Evolutionary conservation across 1,139 yeast species (phyloP), one percentile per base, ranked within the genome.

Genomic region (Blastobotrys indianensis): DNA sequence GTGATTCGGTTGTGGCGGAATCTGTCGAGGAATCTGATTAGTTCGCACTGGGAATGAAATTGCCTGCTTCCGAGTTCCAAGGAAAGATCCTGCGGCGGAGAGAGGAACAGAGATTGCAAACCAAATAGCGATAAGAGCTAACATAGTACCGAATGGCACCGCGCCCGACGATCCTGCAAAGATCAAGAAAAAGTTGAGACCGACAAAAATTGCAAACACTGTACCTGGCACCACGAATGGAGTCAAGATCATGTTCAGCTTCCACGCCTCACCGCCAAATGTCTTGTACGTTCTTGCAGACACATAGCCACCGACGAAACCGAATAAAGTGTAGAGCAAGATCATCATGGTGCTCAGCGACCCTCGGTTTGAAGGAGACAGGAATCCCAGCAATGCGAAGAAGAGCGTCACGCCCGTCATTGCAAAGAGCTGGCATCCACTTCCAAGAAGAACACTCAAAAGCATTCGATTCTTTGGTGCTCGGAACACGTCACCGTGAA

Each of bases 351-450:
- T 92, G 4, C 94, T 78, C 55, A 92, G 75, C 1, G 97, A 82
- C 32, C 98, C 98, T 69, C 99, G 80, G 62, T 88, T 90, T 1
- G 95, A 85, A 41, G 97, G 97, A 1, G 97, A 87, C 52, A 92
- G 69, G 55, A 94, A 76, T 8, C 98, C 99, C 40, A 90, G 71
- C 48, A 88, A 74, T 1, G 97, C 97, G 66, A 92, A 85, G 2
- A 77, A 74, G 47, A 90, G 77, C 8, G 96, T 84, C 32, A 79
- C 76, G 37, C 79, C 68, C 2, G 81, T 66, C 94, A 94, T 90
- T 58, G 83, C 71, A 53, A 88, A 77, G 41, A 92, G 67, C 66
- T 92, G 99, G 32, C 76, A 68, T 49, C 99, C 99, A 50, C 94
- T 81, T 39, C 99, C 99, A 47, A 88, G 77, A 32, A 88, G 66